phyloP scores from a whole-genome alignment of 306 rosid species.

The Cucumis hystrix region DNA sequence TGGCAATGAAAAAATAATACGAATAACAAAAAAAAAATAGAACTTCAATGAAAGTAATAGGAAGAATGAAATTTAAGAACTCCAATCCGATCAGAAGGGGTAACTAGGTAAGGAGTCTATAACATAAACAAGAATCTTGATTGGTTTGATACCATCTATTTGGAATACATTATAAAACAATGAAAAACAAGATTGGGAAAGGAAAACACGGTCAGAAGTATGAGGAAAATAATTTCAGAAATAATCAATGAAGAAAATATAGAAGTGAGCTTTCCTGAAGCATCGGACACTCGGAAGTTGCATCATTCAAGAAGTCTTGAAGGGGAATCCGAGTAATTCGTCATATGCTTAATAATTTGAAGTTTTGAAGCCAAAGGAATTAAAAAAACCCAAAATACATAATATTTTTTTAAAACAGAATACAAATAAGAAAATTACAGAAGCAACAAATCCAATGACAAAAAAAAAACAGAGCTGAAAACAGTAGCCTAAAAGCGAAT shows the following conservation, averaged over 20 bases:
- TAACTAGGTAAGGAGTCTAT: too few relatives aligned
- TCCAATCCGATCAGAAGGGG: too few relatives aligned
- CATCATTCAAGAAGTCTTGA: slow-evolving; percentile 32
- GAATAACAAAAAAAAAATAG: too few relatives aligned
- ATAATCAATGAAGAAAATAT: neutral
- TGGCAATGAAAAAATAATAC: too few relatives aligned
- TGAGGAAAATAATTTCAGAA: too few relatives aligned
- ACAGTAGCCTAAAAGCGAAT: neutral
- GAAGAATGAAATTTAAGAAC: too few relatives aligned
- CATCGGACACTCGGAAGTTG: slow-evolving; percentile 2
- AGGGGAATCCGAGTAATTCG: slow-evolving; percentile 29
- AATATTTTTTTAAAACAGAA: neutral
- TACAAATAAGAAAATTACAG: neutral
- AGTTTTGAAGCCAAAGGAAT: neutral
- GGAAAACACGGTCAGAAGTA: neutral
- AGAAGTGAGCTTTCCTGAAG: neutral
- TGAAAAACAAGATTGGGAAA: neutral
- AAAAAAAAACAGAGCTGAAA: neutral
- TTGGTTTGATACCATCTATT: too few relatives aligned
- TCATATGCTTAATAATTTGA: neutral
- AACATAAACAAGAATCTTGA: too few relatives aligned
- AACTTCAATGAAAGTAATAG: too few relatives aligned
- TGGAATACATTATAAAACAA: too few relatives aligned
- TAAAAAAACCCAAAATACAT: neutral
- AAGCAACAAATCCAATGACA: neutral